phyloP scores from a whole-genome alignment of 2,329 filamentous ascomycete species.

The Elsinoe australis region DNA sequence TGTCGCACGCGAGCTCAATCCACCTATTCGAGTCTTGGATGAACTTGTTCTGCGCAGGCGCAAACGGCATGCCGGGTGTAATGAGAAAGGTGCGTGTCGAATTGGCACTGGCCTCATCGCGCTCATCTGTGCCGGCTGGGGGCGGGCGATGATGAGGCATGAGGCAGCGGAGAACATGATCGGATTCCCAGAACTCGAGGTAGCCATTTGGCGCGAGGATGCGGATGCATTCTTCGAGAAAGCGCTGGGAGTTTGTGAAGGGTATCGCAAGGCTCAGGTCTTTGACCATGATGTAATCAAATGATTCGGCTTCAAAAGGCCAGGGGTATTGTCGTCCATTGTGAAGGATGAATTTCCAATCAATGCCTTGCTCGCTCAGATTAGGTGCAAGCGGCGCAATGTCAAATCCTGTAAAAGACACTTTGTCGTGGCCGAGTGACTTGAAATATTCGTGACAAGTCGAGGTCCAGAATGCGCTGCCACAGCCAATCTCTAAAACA shows the following conservation, averaged over 20 bases:
- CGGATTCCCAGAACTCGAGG: slow-evolving; percentile 83
- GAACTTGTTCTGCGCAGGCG: slow-evolving; percentile 71
- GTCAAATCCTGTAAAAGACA: slow-evolving; percentile 76
- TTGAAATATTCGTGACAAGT: slow-evolving; percentile 76
- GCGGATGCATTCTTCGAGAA: slow-evolving; percentile 68
- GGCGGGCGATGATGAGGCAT: slow-evolving; percentile 64
- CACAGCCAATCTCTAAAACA: slow-evolving; percentile 81
- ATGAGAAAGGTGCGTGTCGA: slow-evolving; percentile 74
- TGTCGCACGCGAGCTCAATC: slow-evolving; percentile 68
- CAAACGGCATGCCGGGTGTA: slow-evolving; percentile 73
- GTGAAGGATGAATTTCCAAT: slow-evolving; percentile 83
- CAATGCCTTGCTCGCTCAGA: slow-evolving; percentile 63
- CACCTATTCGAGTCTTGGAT: slow-evolving; percentile 77
- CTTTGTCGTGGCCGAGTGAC: slow-evolving; percentile 57
- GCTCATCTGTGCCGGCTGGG: slow-evolving; percentile 46
- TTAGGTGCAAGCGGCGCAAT: slow-evolving; percentile 64
- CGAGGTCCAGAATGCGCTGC: slow-evolving; percentile 81
- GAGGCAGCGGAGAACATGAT: slow-evolving; percentile 75
- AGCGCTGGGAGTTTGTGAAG: slow-evolving; percentile 46
- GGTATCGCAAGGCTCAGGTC: slow-evolving; percentile 66
- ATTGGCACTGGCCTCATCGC: slow-evolving; percentile 57
- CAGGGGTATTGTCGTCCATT: slow-evolving; percentile 69
- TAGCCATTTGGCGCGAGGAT: slow-evolving; percentile 69
- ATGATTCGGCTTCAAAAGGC: slow-evolving; percentile 71
- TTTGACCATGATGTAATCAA: slow-evolving; percentile 84